Conservation (phyloP, 2,329 filamentous ascomycete genomes). For the Claviceps lovelessii region DNA sequence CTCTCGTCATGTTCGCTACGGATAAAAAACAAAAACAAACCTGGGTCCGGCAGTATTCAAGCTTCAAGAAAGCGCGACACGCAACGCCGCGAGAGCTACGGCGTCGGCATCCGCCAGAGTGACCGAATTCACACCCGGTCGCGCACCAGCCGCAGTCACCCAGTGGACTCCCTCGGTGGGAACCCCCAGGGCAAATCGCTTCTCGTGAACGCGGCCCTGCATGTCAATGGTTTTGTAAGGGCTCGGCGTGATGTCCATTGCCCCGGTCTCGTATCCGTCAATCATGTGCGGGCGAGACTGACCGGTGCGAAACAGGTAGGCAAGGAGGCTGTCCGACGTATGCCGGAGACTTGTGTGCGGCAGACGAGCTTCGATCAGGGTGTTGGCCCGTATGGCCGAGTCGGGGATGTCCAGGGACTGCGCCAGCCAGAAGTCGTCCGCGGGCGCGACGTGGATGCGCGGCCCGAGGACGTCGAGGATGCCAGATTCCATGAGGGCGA, state of each 20-base stretch:
- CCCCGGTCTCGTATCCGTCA: conserved; percentile 4
- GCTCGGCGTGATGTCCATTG: conserved; percentile 2
- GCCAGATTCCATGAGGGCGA: conserved; percentile 2
- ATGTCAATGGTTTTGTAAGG: not conserved
- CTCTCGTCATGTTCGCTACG: no score
- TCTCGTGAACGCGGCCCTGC: not conserved
- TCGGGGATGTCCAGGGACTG: not conserved
- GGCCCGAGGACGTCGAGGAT: conserved; percentile 4
- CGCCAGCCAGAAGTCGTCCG: not conserved
- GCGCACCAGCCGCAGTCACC: conserved; percentile 4
- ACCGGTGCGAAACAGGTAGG: not conserved
- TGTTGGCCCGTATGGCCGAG: not conserved
- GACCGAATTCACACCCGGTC: conserved; percentile 4
- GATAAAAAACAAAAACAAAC: no score
- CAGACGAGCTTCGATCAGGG: conserved; percentile 3
- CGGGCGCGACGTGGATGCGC: not conserved
- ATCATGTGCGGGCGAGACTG: conserved; percentile 4
- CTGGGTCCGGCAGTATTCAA: no score
- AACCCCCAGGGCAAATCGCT: conserved; percentile 2
- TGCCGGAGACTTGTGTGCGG: not conserved
- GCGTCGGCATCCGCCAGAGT: conserved; percentile 4
- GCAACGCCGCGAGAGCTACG: conserved; percentile 3
- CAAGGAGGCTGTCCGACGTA: conserved; percentile 1
- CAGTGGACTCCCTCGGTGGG: conserved; percentile 5
- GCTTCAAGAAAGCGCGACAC: not conserved